Percentiles rank a stretch among this genome's conserved stretches.
Conservation (phyloP, 768 basidiomycete genomes). For the Psilocybe tampanensis region DNA sequence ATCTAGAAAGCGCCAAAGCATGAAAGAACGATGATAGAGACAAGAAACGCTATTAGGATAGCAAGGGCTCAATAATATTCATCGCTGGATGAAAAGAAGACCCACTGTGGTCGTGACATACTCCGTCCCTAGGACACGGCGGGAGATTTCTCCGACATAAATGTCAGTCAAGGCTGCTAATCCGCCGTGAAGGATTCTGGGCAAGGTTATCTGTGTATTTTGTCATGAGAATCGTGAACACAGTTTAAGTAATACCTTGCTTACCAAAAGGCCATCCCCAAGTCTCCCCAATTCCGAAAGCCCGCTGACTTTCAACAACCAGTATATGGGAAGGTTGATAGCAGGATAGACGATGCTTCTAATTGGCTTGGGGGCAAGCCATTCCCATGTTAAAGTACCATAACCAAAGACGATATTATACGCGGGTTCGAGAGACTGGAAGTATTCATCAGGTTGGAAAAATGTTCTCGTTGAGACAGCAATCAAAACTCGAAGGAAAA, state of each 20-base stretch:
- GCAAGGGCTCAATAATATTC: neutral
- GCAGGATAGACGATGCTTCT: slow-evolving; percentile 83
- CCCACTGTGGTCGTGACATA: slow-evolving; percentile 68
- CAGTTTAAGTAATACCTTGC: slow-evolving; percentile 28
- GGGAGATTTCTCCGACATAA: slow-evolving; percentile 64
- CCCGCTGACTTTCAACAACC: slow-evolving; percentile 56
- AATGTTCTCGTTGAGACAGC: slow-evolving; percentile 78
- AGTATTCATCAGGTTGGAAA: slow-evolving; percentile 98
- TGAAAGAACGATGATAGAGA: slow-evolving; percentile 90
- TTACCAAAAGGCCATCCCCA: slow-evolving; percentile 61
- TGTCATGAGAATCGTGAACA: neutral
- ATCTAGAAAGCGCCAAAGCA: slow-evolving; percentile 79
- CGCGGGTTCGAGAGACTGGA: slow-evolving; percentile 92
- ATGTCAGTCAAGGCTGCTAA: slow-evolving; percentile 84
- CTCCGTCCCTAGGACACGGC: slow-evolving; percentile 54
- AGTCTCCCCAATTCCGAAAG: slow-evolving; percentile 45
- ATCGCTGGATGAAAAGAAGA: slow-evolving; percentile 10
- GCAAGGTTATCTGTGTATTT: slow-evolving; percentile 61
- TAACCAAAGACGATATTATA: slow-evolving; percentile 89
- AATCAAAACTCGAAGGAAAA: slow-evolving; percentile 56
- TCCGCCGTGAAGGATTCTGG: slow-evolving; percentile 73
- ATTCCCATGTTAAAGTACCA: slow-evolving; percentile 96
- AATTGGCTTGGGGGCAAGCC: slow-evolving; percentile 70
- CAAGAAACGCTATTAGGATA: slow-evolving; percentile 62
- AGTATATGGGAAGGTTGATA: slow-evolving; percentile 79